phyloP scores from a whole-genome alignment of 345 rosid species.

The Salix brachista region DNA sequence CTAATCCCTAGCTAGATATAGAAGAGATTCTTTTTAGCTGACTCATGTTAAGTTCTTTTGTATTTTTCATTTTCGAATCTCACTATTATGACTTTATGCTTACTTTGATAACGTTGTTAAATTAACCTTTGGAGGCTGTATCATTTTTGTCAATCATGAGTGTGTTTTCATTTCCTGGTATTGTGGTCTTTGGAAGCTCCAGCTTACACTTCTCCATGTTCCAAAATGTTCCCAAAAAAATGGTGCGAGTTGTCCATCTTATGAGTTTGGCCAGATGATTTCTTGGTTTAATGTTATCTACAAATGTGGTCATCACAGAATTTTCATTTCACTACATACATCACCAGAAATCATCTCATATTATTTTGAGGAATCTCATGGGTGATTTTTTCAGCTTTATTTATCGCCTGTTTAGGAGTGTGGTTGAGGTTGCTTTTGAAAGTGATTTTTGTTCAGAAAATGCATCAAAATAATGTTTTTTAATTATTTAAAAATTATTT shows the following conservation, averaged over 20 bases:
- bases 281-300: background rate
- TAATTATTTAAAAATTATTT: too few relatives aligned
- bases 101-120: background rate
- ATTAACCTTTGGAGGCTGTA: background rate
- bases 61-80: too few relatives aligned
- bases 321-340: background rate
- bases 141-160: background rate
- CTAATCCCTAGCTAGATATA: background rate
- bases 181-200: background rate
- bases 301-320: background rate
- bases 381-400: background rate
- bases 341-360: background rate
- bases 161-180: background rate
- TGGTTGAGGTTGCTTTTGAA: too few relatives aligned
- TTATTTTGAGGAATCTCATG: background rate
- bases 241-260: too few relatives aligned
- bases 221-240: background rate
- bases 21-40: background rate
- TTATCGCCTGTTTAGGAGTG: too few relatives aligned
- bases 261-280: too few relatives aligned
- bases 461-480: too few relatives aligned
- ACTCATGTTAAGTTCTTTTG: background rate
- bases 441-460: too few relatives aligned
- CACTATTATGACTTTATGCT: background rate
- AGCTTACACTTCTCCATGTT: background rate